Evolutionary conservation across 805 yeast species (phyloP).

Genomic region (Starmerella vaccinii): DNA sequence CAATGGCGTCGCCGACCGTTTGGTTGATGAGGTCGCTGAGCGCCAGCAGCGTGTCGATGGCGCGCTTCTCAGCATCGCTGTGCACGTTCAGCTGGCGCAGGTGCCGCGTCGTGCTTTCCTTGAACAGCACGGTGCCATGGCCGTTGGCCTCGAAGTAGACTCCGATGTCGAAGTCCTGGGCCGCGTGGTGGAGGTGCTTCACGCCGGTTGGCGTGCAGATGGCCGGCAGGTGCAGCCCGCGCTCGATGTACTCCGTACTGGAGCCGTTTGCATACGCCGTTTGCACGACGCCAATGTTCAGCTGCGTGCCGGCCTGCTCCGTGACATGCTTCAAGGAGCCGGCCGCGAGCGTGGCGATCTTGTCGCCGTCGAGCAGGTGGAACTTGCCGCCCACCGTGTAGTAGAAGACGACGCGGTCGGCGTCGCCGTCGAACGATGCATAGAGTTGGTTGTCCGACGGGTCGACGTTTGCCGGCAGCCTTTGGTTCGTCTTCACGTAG

Average conservation of each 20-base stretch:
- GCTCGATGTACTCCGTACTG: slow-evolving; percentile 61
- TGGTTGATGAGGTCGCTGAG: slow-evolving; percentile 76
- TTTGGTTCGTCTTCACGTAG: slow-evolving; percentile 81
- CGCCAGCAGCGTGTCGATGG: slow-evolving; percentile 46
- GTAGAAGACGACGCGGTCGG: slow-evolving; percentile 82
- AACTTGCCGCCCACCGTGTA: slow-evolving; percentile 32
- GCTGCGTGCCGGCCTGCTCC: slow-evolving; percentile 35
- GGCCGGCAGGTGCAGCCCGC: slow-evolving; percentile 61
- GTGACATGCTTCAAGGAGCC: slow-evolving; percentile 45
- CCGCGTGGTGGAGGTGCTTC: slow-evolving; percentile 90
- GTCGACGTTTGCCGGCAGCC: slow-evolving; percentile 51
- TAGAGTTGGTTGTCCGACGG: slow-evolving; percentile 42
- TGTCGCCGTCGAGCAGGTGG: slow-evolving; percentile 73
- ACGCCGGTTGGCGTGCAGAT: slow-evolving; percentile 92
- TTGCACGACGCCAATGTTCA: slow-evolving; percentile 74
- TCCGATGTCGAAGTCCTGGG: slow-evolving; percentile 75
- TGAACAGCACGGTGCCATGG: slow-evolving; percentile 92
- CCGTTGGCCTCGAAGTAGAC: slow-evolving; percentile 97
- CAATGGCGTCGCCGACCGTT: slow-evolving; percentile 95
- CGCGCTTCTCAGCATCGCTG: slow-evolving; percentile 38
- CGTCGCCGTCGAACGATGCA: slow-evolving; percentile 94
- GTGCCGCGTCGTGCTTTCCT: slow-evolving; percentile 39
- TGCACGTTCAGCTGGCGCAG: slow-evolving; percentile 34
- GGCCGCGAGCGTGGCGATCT: slow-evolving; percentile 78
- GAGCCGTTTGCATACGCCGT: slow-evolving; percentile 97